Base-by-base conservation (phyloP, 352 stramenopile species). In the Pythium scleroteichum region DNA sequence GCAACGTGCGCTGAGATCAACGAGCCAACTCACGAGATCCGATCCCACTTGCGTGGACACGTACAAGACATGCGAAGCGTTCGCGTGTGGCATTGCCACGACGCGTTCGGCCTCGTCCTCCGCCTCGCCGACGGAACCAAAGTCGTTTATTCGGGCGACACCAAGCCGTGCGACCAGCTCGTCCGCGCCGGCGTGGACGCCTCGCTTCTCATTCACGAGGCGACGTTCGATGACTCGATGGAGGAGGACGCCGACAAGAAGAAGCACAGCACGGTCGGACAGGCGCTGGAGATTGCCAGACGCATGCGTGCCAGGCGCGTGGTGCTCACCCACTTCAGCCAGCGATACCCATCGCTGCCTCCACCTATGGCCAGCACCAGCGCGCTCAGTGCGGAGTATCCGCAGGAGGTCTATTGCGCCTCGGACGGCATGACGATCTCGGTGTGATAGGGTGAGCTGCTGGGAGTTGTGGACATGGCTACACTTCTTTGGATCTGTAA, bases 151-250 rank as follows among this genome's bases (percentile, higher is more conserved):
- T 98, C 88, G 46, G 96, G 96, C 33, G 96, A 99, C 64, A 98
- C 92, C 51, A 89, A 95, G 22, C 96, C 96, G 0, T 97, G 91
- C 39, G 74, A 83, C 29, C 61, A 76, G n/a, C 73, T 90, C 16
- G 72, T 88, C 16, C 22, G 68, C 6, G 79, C 73, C 71, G 81
- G 68, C 1, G 74, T 79, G 55, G 62, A 70, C n/a, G 77, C 72
- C 59, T 75, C 76, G 66, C 50, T 99, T 45, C 73, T 99, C 14
- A 96, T 99, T 64, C 97, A 99, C 62, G 96, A 99, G 78, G 96
- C 97, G 38, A 99, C 97, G 2, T 99, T 99, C 67, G 96, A 98
- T 32, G 90, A 99, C 79, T 84, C 85, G 48, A 97, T 98, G 90
- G 75, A 92, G 60, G 77, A 96, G 9, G 94, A 99, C 57, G 97